Conservation (phyloP, 768 basidiomycete genomes). For the Hemileccinum rubropunctum region DNA sequence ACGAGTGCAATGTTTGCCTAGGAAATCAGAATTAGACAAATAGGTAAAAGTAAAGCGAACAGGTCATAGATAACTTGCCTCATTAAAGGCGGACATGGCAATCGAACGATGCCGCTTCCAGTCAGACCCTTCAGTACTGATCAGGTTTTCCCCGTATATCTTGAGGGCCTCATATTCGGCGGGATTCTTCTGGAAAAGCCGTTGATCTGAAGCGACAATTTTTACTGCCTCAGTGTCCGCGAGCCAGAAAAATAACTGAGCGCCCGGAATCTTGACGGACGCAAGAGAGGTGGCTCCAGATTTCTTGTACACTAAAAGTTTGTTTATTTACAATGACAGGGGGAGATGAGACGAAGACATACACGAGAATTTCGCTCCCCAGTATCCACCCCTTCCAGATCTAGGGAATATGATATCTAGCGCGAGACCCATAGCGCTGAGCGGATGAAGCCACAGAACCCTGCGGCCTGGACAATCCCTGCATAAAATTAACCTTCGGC, state of each 20-base stretch:
- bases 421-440: constrained; percentile 24
- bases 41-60: too few relatives aligned
- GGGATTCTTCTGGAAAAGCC: constrained; percentile 40
- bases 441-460: constrained; percentile 33
- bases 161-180: constrained; percentile 40
- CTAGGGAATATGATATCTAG: constrained; percentile 35
- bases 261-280: constrained; percentile 32
- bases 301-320: constrained; percentile 11
- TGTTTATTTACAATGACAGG: not conserved
- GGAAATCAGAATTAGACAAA: not conserved
- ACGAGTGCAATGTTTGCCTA: constrained; percentile 48
- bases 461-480: constrained; percentile 21
- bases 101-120: constrained; percentile 48
- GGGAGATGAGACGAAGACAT: constrained; percentile 8
- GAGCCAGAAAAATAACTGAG: constrained; percentile 38
- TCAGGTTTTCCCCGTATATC: constrained; percentile 45
- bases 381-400: constrained; percentile 33
- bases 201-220: constrained; percentile 30
- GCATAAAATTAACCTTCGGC: not conserved
- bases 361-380: constrained; percentile 37
- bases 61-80: constrained; percentile 33
- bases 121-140: constrained; percentile 41
- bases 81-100: constrained; percentile 49
- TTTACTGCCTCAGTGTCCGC: constrained; percentile 44
- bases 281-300: constrained; percentile 40